phyloP scores from a whole-genome alignment of 2,329 filamentous ascomycete species.

The Ophiostoma angusticollis region DNA sequence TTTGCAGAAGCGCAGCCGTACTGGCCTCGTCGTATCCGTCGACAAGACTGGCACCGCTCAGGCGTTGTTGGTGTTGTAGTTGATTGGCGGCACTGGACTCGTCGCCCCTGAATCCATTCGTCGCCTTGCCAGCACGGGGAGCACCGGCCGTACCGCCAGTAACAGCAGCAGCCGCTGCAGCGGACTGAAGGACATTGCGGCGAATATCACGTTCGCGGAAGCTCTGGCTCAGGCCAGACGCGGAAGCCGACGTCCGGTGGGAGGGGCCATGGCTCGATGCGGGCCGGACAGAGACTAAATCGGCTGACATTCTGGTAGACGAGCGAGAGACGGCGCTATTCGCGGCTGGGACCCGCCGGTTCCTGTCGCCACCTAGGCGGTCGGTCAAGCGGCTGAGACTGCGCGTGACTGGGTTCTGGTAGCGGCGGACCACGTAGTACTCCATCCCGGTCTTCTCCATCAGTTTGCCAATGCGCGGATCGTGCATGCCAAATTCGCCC shows the following conservation, averaged over 20 bases:
- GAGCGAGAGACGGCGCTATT: slow-evolving; percentile 17
- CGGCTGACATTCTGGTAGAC: slow-evolving; percentile 11
- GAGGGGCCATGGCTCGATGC: not conserved
- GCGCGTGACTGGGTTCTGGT: slow-evolving; percentile 56
- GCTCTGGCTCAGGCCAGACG: slow-evolving; percentile 27
- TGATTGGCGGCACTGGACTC: slow-evolving; percentile 12
- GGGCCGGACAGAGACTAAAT: slow-evolving; percentile 14
- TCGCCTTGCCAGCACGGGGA: not conserved
- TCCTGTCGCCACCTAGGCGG: slow-evolving; percentile 38
- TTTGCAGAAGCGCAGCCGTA: slow-evolving; percentile 38
- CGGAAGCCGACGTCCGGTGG: not conserved
- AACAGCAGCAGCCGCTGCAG: slow-evolving; percentile 4
- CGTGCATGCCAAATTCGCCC: slow-evolving; percentile 43
- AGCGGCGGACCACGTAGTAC: slow-evolving; percentile 60
- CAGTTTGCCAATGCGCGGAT: slow-evolving; percentile 51
- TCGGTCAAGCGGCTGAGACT: slow-evolving; percentile 43
- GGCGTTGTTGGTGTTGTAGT: slow-evolving; percentile 24
- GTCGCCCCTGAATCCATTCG: slow-evolving; percentile 23
- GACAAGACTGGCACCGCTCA: slow-evolving; percentile 38
- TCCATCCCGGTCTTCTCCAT: slow-evolving; percentile 60
- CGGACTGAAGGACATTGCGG: slow-evolving; percentile 10
- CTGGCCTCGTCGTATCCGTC: slow-evolving; percentile 39
- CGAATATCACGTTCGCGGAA: slow-evolving; percentile 20
- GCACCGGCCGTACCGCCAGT: not conserved
- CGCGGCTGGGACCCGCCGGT: slow-evolving; percentile 32